Evolutionary conservation across 495 filamentous ascomycete genomes (phyloP).

Genomic region (Apiosordaria backusii): DNA sequence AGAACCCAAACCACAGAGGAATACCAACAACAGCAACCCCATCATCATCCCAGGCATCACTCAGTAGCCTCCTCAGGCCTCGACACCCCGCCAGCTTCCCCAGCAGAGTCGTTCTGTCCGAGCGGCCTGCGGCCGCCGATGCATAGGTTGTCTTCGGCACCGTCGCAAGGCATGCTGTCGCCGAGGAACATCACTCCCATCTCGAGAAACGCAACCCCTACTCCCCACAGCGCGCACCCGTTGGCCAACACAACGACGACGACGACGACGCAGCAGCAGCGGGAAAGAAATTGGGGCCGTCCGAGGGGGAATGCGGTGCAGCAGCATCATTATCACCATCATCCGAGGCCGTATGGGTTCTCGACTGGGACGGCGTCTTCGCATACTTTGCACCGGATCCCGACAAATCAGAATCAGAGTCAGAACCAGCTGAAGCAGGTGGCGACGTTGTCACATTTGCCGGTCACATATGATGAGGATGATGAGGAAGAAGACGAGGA

Average conservation of each 20-base stretch:
- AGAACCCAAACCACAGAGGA: background rate
- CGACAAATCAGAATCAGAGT: background rate
- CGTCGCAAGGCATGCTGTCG: background rate
- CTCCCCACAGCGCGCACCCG: background rate
- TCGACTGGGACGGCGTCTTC: background rate
- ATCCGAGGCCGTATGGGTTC: background rate
- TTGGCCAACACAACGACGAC: too few relatives aligned
- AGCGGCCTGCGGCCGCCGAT: background rate
- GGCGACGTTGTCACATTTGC: background rate
- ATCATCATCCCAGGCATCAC: background rate
- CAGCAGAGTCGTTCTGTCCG: background rate
- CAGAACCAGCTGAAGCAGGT: background rate
- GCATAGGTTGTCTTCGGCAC: background rate
- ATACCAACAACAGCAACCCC: background rate
- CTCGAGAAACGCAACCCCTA: background rate
- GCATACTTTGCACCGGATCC: background rate
- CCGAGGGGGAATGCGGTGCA: background rate
- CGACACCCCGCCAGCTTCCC: constrained; percentile 8
- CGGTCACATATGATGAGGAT: background rate
- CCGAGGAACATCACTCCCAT: background rate
- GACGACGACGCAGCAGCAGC: background rate
- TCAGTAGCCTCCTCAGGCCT: background rate
- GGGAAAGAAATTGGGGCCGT: background rate
- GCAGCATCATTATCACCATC: background rate
- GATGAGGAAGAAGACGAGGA: constrained; percentile 13